phyloP scores from a whole-genome alignment of 2,329 filamentous ascomycete genomes.

The Cladophialophora immunda region DNA sequence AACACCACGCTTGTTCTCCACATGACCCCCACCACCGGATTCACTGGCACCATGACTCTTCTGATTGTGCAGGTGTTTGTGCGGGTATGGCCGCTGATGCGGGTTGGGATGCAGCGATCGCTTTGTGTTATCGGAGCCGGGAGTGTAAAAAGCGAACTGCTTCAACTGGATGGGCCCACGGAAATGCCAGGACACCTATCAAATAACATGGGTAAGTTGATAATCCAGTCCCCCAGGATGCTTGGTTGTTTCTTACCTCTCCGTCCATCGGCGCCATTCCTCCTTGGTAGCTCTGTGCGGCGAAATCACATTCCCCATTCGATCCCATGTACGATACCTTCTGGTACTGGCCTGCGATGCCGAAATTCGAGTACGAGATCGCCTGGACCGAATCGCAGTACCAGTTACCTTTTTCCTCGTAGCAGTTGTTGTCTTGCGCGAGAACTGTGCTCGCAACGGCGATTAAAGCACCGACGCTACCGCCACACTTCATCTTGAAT shows the following conservation, averaged over 20 bases:
- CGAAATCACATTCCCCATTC: constrained; percentile 62
- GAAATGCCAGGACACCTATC: constrained; percentile 74
- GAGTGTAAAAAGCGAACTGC: constrained; percentile 74
- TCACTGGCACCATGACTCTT: constrained; percentile 51
- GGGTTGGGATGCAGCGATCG: constrained; percentile 48
- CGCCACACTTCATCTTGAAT: constrained; percentile 29
- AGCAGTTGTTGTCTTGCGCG: constrained; percentile 25
- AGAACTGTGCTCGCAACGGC: constrained; percentile 26
- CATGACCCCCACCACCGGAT: constrained; percentile 34
- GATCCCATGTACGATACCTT: constrained; percentile 67
- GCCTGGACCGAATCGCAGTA: constrained; percentile 69
- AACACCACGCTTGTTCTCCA: constrained; percentile 54
- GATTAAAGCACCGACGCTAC: constrained; percentile 25
- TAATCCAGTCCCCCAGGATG: neutral
- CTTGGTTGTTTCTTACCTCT: constrained; percentile 64
- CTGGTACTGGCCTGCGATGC: constrained; percentile 69
- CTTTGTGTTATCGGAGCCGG: constrained; percentile 52
- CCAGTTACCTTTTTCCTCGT: constrained; percentile 62
- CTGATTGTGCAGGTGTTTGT: constrained; percentile 61
- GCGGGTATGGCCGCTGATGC: constrained; percentile 50
- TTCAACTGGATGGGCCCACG: constrained; percentile 74
- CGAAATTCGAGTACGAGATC: constrained; percentile 73
- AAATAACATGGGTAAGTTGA: constrained; percentile 6
- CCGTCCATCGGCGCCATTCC: constrained; percentile 73
- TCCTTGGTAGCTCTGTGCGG: constrained; percentile 62